These are phyloP conservation scores for Podaxis carcinomalis DNA, from an alignment of 768 basidiomycete species.

Conservation along the genomic window DNA sequence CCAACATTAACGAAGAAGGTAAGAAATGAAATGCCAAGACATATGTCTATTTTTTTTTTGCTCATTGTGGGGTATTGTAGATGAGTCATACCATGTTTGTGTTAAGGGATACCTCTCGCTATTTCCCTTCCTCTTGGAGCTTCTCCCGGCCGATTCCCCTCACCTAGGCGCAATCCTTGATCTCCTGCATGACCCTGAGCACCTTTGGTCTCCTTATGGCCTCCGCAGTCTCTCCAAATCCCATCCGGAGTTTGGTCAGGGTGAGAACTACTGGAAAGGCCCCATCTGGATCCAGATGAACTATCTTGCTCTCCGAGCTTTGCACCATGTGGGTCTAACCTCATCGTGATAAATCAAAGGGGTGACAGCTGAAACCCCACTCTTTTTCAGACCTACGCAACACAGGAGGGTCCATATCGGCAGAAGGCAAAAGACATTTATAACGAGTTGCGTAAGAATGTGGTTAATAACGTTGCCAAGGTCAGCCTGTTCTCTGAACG, in stretches of 20 bases:
- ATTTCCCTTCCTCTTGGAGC: slow-evolving; percentile 86
- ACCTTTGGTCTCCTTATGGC: slow-evolving; percentile 91
- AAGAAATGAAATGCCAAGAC: slow-evolving; percentile 13
- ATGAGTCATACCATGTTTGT: slow-evolving; percentile 90
- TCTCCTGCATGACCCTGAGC: slow-evolving; percentile 70
- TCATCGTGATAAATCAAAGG: not conserved
- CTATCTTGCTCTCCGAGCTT: slow-evolving; percentile 76
- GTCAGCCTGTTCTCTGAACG: slow-evolving; percentile 19
- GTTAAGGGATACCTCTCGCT: slow-evolving; percentile 91
- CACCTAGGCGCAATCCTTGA: slow-evolving; percentile 81
- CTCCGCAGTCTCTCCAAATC: slow-evolving; percentile 84
- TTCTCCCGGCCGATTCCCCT: slow-evolving; percentile 73
- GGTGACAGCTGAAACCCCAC: not conserved
- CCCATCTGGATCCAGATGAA: slow-evolving; percentile 99
- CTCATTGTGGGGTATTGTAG: slow-evolving; percentile 33
- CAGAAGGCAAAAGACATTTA: slow-evolving; percentile 76
- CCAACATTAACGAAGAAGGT: slow-evolving; percentile 83
- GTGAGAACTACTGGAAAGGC: slow-evolving; percentile 97
- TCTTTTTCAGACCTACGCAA: slow-evolving; percentile 62
- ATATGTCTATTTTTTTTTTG: not conserved
- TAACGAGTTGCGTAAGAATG: slow-evolving; percentile 69
- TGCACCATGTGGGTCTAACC: slow-evolving; percentile 58
- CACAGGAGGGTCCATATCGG: slow-evolving; percentile 77
- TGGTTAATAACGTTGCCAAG: slow-evolving; percentile 79
- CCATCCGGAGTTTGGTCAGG: slow-evolving; percentile 86